These are phyloP conservation scores for Cercospora nicotianae DNA, from an alignment of 2,329 filamentous ascomycete species.

Conservation along the genomic window DNA sequence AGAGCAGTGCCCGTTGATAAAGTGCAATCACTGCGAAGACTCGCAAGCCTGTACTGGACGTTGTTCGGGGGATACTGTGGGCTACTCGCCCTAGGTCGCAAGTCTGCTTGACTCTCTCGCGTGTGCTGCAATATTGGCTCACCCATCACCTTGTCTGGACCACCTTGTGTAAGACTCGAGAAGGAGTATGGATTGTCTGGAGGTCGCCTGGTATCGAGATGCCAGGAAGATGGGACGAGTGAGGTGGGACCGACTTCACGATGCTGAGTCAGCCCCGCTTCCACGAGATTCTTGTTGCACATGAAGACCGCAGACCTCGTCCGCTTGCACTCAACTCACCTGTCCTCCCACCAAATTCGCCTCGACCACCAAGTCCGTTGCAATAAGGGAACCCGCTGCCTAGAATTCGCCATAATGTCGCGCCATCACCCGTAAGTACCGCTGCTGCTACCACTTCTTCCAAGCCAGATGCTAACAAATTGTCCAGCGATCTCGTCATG, in stretches of 20 bases:
- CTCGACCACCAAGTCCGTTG: neutral
- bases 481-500: conserved; percentile 86
- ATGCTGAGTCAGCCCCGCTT: neutral
- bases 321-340: neutral
- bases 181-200: too few species aligned
- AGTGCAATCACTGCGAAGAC: too few species aligned
- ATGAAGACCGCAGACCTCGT: neutral
- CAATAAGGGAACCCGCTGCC: neutral
- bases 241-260: neutral
- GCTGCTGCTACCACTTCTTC: conserved; percentile 21
- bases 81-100: too few species aligned
- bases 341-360: neutral
- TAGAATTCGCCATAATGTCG: conserved; percentile 62
- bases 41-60: too few species aligned
- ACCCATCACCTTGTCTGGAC: neutral
- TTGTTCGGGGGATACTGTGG: too few species aligned
- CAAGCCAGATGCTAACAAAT: conserved; percentile 24
- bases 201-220: neutral
- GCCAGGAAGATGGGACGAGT: neutral
- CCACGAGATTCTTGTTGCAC: conserved; percentile 4
- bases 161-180: neutral
- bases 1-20: neutral
- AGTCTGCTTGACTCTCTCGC: too few species aligned
- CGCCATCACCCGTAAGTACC: conserved; percentile 82
- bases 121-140: too few species aligned